These are phyloP conservation scores for Pelargonium australe DNA, from an alignment of 441 rosid species.

Conservation along the genomic window DNA sequence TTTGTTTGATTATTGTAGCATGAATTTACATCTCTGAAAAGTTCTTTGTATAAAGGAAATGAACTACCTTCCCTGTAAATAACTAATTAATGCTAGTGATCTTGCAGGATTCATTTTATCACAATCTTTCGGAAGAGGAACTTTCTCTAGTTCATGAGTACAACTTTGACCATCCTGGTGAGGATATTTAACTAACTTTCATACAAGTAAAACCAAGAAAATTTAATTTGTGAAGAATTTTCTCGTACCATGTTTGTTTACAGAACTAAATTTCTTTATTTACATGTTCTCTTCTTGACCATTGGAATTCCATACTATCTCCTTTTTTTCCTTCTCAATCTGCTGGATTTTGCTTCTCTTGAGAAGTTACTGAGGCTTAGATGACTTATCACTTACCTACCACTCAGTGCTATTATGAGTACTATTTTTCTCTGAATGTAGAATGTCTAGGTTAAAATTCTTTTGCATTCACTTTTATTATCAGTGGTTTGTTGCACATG, in stretches of 20 bases:
- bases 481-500: too few species aligned
- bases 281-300: too few species aligned
- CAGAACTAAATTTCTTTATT: too few species aligned
- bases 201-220: conserved; percentile 7
- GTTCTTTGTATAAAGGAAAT: not conserved
- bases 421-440: too few species aligned
- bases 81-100: conserved; percentile 20
- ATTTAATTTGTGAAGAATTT: not conserved
- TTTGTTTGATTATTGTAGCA: too few species aligned
- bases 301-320: too few species aligned
- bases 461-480: too few species aligned
- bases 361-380: not conserved
- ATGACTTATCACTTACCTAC: not conserved
- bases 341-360: not conserved
- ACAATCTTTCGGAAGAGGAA: conserved; percentile 79
- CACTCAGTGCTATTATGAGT: not conserved
- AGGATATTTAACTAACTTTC: conserved; percentile 33
- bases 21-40: not conserved
- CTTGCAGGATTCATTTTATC: conserved; percentile 97
- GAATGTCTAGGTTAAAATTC: too few species aligned
- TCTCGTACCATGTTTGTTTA: not conserved
- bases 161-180: conserved; percentile 99
- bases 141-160: conserved; percentile 80
- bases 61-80: conserved; percentile 9
- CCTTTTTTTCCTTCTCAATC: not conserved